Conservation (phyloP, 140 eudicot species). For the Cichorium intybus region DNA sequence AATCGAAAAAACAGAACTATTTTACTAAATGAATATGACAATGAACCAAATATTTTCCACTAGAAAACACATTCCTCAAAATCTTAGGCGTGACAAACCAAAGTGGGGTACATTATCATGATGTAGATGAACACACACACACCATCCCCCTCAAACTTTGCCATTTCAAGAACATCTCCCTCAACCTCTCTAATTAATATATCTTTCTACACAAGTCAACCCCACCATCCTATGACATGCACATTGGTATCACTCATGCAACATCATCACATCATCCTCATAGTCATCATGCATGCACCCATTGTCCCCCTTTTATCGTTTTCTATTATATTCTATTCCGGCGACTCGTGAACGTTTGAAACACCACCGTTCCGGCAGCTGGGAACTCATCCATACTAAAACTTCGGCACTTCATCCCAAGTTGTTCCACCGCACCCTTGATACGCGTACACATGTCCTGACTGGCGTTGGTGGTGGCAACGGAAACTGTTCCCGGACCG, state of each 20-base stretch:
- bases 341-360: slow-evolving; percentile 64
- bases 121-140: slow-evolving; percentile 23
- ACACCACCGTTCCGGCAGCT: slow-evolving; percentile 63
- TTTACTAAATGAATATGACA: slow-evolving; percentile 24
- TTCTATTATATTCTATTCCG: slow-evolving; percentile 42
- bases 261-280: slow-evolving; percentile 19
- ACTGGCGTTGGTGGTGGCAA: slow-evolving; percentile 47
- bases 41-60: slow-evolving; percentile 25
- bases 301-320: neutral
- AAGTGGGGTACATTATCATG: slow-evolving; percentile 88
- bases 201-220: slow-evolving; percentile 69
- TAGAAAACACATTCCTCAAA: slow-evolving; percentile 48
- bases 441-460: slow-evolving; percentile 49
- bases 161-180: slow-evolving; percentile 34
- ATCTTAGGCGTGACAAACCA: slow-evolving; percentile 75
- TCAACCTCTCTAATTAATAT: slow-evolving; percentile 20
- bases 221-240: slow-evolving; percentile 57
- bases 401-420: slow-evolving; percentile 78
- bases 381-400: slow-evolving; percentile 66
- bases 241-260: slow-evolving; percentile 45
- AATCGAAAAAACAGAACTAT: neutral
- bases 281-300: slow-evolving; percentile 46
- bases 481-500: slow-evolving; percentile 64
- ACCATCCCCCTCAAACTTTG: slow-evolving; percentile 26
- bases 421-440: slow-evolving; percentile 47